Base-by-base conservation (phyloP, 2,329 filamentous ascomycete species). In the Tolypocladium endophyticum region DNA sequence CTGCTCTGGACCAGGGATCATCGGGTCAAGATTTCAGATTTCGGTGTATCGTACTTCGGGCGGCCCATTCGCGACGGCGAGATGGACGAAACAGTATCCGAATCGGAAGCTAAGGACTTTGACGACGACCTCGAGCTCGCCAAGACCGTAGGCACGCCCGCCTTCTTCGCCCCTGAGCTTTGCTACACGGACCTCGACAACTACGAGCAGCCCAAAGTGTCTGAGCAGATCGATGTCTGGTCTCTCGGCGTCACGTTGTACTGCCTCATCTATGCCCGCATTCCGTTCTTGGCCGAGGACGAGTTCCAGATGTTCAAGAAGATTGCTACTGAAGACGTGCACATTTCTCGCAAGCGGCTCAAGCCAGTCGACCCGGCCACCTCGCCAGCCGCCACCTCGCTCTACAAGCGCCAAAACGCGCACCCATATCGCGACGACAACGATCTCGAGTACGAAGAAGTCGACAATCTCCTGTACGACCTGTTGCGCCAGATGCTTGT, bases 1-100 rank as follows among this genome's bases (percentile, higher is more conserved):
- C 81, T 99, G 8, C 80, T 99, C 8, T 92, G 93, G 78, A 95
- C 91, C 57, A 86, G 79, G 66, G 88, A 92, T 64, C 87, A 92
- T 66, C 86, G 88, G 18, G 90, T 97, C 69, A 99, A 99, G 79
- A 99, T 99, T 62, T 97, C 94, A 6, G 94, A 99, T 70, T 99
- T 99, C 76, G 94, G 94, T 38, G 94, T 99, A 1, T 99, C 94
- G 1, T 99, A 97, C 73, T 90, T 99, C 63, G 94, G 94, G 35
- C 86, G 91, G 57, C 91, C 91, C 1, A 89, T 92, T 60, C 83
- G 90, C 45, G 90, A 96, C 55, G 89, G 89, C 58, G 90, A 95
- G 67, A 82, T 86, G 43, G 87, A 90, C 61, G 88, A 92, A 60
- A 87, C 76, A 61, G 86, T 78, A 23, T 88, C 88, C 4, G 90